Conservation (phyloP, 345 rosid species). For the Murraya paniculata region DNA sequence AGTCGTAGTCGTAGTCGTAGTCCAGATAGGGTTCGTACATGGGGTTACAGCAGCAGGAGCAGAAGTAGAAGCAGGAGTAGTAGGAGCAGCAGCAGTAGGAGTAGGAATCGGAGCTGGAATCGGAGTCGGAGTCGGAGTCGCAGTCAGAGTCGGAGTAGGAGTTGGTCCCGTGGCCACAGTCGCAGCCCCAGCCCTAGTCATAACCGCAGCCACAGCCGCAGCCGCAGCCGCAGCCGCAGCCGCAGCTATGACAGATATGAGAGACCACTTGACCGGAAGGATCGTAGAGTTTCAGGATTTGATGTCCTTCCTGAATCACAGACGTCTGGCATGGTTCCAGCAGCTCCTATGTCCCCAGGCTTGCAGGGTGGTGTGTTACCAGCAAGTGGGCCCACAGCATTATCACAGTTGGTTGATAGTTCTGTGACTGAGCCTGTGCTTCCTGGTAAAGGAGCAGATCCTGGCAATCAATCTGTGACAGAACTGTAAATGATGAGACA, state of each 20-base stretch:
- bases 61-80: conserved; percentile 40
- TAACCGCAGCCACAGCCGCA: conserved; percentile 18
- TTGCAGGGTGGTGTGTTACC: conserved; percentile 16
- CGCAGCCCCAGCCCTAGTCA: conserved; percentile 37
- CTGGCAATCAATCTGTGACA: conserved; percentile 3
- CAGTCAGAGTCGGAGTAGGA: conserved; percentile 23
- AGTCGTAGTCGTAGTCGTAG: conserved; percentile 74
- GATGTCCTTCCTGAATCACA: conserved; percentile 26
- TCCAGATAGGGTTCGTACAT: conserved; percentile 60
- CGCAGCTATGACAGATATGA: conserved; percentile 44
- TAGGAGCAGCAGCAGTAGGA: conserved; percentile 30
- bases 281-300: conserved; percentile 17
- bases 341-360: conserved; percentile 24
- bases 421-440: conserved; percentile 21
- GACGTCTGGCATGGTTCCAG: conserved; percentile 19
- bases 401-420: conserved; percentile 9
- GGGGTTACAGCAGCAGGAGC: conserved; percentile 47
- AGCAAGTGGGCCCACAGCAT: conserved; percentile 10
- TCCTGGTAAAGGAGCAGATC: conserved; percentile 12
- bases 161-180: conserved; percentile 19
- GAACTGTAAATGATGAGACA: conserved; percentile 1
- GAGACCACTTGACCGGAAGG: conserved; percentile 36
- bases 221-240: conserved; percentile 25
- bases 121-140: conserved; percentile 42
- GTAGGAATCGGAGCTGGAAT: conserved; percentile 47